Percentiles rank a stretch among this genome's conserved stretches.
Conservation (phyloP, 2,329 filamentous ascomycete genomes). For the Davidsoniella neocaledoniae region DNA sequence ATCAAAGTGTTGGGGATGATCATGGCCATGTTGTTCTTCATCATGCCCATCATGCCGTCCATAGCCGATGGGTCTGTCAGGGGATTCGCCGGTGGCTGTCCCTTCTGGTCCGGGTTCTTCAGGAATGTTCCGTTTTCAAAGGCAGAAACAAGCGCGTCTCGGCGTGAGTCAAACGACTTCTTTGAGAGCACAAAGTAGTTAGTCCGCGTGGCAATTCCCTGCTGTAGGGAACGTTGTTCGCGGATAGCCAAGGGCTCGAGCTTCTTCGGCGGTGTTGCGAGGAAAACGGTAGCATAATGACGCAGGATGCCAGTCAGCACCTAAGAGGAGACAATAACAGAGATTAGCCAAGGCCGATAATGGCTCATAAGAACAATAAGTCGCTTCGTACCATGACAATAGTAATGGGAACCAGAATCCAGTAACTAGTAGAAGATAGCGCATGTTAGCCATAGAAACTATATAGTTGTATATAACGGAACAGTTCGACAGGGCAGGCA, state of each 20-base stretch:
- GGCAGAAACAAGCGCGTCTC: slow-evolving; percentile 61
- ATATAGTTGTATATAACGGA: not conserved
- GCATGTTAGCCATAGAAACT: slow-evolving; percentile 9
- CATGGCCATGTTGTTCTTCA: slow-evolving; percentile 99
- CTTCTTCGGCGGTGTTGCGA: slow-evolving; percentile 72
- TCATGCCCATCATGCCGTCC: slow-evolving; percentile 99
- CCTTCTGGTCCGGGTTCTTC: slow-evolving; percentile 72
- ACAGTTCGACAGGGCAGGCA: slow-evolving; percentile 20
- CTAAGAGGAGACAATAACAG: slow-evolving; percentile 17
- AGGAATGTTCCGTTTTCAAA: slow-evolving; percentile 79
- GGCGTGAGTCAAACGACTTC: slow-evolving; percentile 61
- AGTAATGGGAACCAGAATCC: slow-evolving; percentile 95
- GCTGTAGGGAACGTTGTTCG: slow-evolving; percentile 72
- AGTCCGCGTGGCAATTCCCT: slow-evolving; percentile 66
- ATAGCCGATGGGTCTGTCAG: slow-evolving; percentile 91
- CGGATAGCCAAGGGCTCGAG: slow-evolving; percentile 58
- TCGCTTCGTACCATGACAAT: slow-evolving; percentile 59
- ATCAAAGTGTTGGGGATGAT: slow-evolving; percentile 97
- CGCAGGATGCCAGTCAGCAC: slow-evolving; percentile 88
- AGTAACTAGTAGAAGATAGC: slow-evolving; percentile 51
- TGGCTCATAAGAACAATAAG: not conserved
- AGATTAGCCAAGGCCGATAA: not conserved
- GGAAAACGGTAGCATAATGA: slow-evolving; percentile 88
- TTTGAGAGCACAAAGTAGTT: slow-evolving; percentile 69
- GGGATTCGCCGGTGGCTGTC: slow-evolving; percentile 79